Evolutionary conservation across 495 filamentous ascomycete species (phyloP).

Genomic region (Cercophora newfieldiana): DNA sequence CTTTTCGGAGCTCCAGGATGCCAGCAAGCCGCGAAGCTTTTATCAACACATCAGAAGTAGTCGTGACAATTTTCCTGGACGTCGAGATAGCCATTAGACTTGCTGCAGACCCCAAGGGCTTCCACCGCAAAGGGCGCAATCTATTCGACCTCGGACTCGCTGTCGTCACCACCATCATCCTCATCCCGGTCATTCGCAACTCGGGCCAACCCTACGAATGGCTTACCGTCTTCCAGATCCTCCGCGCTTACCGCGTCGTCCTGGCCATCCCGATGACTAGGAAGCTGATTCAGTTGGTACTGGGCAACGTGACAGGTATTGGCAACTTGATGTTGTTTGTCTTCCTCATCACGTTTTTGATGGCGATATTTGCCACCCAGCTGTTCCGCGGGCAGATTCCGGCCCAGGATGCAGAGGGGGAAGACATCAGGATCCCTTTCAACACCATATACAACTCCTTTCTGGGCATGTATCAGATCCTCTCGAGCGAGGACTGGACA

Average conservation of each 20-base stretch:
- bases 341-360: constrained; percentile 90
- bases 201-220: constrained; percentile 81
- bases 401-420: constrained; percentile 51
- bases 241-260: constrained; percentile 90
- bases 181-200: constrained; percentile 76
- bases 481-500: constrained; percentile 99
- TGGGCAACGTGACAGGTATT: constrained; percentile 90
- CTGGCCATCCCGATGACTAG: constrained; percentile 83
- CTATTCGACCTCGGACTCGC: constrained; percentile 78
- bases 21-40: constrained; percentile 48
- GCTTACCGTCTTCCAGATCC: constrained; percentile 89
- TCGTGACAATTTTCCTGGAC: constrained; percentile 76
- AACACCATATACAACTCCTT: constrained; percentile 92
- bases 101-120: constrained; percentile 72
- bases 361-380: constrained; percentile 90
- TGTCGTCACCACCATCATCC: constrained; percentile 78
- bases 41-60: constrained; percentile 65
- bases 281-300: constrained; percentile 80
- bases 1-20: constrained; percentile 75
- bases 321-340: constrained; percentile 94
- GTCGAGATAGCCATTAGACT: constrained; percentile 83
- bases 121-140: constrained; percentile 70
- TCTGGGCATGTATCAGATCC: constrained; percentile 94
- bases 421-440: constrained; percentile 70
- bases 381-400: constrained; percentile 88